These are phyloP conservation scores for Oryza meridionalis DNA, from an alignment of 176 grass and related monocot genomes.

Conservation along the genomic window DNA sequence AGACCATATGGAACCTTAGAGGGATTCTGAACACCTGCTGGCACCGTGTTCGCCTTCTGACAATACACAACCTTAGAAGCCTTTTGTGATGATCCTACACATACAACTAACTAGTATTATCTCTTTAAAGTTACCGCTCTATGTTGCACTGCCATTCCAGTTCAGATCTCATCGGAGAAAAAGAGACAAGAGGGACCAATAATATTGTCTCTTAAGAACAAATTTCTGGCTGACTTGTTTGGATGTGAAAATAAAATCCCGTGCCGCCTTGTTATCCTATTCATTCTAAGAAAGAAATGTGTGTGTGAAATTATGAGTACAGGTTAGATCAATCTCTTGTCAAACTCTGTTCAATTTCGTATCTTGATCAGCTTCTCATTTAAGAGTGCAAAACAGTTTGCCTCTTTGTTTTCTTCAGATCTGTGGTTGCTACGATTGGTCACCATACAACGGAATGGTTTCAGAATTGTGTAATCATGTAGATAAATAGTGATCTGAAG, in stretches of 20 bases:
- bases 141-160: background rate
- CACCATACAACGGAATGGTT: background rate
- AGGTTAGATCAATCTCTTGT: background rate
- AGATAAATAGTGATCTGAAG: too few relatives aligned
- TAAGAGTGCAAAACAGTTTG: background rate
- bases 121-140: background rate
- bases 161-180: background rate
- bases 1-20: constrained; percentile 58
- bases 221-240: background rate
- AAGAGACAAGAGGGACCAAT: background rate
- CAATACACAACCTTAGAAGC: constrained; percentile 13
- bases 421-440: background rate
- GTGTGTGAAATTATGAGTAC: background rate
- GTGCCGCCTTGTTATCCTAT: background rate
- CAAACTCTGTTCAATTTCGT: background rate
- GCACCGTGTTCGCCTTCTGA: constrained; percentile 36
- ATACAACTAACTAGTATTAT: background rate
- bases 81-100: constrained; percentile 10
- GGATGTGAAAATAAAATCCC: background rate
- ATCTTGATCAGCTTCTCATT: too few relatives aligned
- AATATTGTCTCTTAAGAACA: background rate
- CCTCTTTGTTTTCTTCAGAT: background rate
- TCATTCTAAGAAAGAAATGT: background rate
- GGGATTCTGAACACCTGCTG: constrained; percentile 61
- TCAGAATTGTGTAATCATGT: too few relatives aligned